A percentile compares a stretch with the other conserved stretches of the same genome.
phyloP scores from a whole-genome alignment of 1,284 basidiomycete genomes.

The Ustilago curta region DNA sequence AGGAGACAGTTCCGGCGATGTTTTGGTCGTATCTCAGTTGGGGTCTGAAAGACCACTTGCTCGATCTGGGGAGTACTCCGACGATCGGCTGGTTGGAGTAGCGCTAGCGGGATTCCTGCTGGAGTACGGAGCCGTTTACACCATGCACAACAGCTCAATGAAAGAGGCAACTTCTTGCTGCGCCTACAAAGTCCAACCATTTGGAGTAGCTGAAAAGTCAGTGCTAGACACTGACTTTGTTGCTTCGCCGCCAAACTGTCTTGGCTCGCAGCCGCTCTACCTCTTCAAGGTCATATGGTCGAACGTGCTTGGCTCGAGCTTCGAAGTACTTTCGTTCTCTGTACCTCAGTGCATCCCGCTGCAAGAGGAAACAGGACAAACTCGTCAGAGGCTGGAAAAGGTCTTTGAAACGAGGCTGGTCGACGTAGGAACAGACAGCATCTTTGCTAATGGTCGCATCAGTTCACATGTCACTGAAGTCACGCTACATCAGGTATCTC shows the following conservation, averaged over 20 bases:
- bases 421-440: neutral
- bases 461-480: slow-evolving; percentile 5
- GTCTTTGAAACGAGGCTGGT: slow-evolving; percentile 14
- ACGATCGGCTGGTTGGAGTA: slow-evolving; percentile 14
- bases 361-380: neutral
- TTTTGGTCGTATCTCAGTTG: slow-evolving; percentile 10
- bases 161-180: neutral
- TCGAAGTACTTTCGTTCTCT: slow-evolving; percentile 30
- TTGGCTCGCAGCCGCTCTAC: slow-evolving; percentile 18
- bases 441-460: slow-evolving; percentile 13
- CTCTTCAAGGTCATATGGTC: slow-evolving; percentile 18
- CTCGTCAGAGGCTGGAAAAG: neutral
- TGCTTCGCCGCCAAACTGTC: slow-evolving; percentile 24
- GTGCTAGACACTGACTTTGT: slow-evolving; percentile 3
- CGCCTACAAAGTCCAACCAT: slow-evolving; percentile 12
- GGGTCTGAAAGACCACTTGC: neutral
- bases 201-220: neutral
- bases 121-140: slow-evolving; percentile 32
- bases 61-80: too few species aligned
- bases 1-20: neutral
- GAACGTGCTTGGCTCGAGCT: neutral
- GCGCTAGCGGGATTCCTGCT: slow-evolving; percentile 33
- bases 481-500: slow-evolving; percentile 21
- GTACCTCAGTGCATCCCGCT: slow-evolving; percentile 15
- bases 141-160: slow-evolving; percentile 8